Evolutionary conservation across 345 rosid genomes (phyloP), one percentile per base, ranked within the genome.

Genomic region (Salix viminalis): DNA sequence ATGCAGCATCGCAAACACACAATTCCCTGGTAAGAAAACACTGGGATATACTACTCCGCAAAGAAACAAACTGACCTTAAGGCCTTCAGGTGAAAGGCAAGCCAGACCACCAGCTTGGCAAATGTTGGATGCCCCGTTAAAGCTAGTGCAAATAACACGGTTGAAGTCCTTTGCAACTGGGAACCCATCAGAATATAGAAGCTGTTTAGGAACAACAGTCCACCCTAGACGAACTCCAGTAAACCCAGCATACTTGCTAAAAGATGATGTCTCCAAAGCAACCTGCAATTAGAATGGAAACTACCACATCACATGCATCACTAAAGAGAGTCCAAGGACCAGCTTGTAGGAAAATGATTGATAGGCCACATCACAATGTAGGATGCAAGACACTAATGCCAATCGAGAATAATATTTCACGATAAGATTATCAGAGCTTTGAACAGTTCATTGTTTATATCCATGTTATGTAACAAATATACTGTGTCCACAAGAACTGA

Each of bases 201-300:
- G 95, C 83, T 96, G 75, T 62, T 96, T 92, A 13, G 99, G 97
- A 69, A 96, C 77, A 70, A 90, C 98, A 32, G 98, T 96, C 98
- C 99, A 93, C 60, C 97, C 99, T 12, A 96, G 91, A 68, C 99
- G 90, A 76, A 96, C 95, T 58, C 99, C 99, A 9, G 98, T 93
- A 77, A 96, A 96, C 68, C 99, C 99, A 60, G 98, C 99, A 81
- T 90, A 92, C 85, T 96, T 96, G 75, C 97, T 91, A 77, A 93
- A 96, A 18, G 99, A 96, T 76, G 97, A 77, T 39, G 93, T 90
- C 90, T 96, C 99, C 65, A 96, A 50, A 37, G 99, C 96, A 39
- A 95, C 97, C 98, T 94, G 83, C 61, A 77, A 75, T 58, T 41
- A 32, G 46, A 32, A 70, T 44, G 48, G 67, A 42, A 69, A 58